Evolutionary conservation across 495 filamentous ascomycete genomes (phyloP), one percentile per base, ranked within the genome.

Genomic region (Penicillium salamii): DNA sequence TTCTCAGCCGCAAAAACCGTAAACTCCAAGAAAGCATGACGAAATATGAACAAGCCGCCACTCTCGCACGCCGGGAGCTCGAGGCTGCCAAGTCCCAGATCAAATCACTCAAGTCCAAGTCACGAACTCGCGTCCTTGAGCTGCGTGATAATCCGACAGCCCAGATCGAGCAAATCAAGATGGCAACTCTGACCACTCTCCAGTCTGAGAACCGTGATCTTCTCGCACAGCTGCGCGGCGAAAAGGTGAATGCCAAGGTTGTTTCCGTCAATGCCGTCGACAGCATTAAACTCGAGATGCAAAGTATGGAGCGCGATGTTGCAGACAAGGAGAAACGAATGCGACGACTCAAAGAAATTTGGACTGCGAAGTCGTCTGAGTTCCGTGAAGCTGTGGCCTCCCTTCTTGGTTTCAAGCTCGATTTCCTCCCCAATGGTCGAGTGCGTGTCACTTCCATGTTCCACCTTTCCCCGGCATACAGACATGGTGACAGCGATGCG

Each of bases 351-450:
- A 92, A 90, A 53, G 85, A 96, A 55, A 91, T 97, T 50, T 99
- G 88, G 84, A 78, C 79, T 2, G 78, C 86, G 49, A 97, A 97
- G 64, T 86, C 86, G 11, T 81, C 84, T 53, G 93, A 97, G 68
- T 96, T 97, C 76, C 86, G 93, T 11, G 89, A 97, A 68, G 89
- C 91, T 2, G 89, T 97, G 29, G 87, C 89, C 54, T 87, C 81
- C 40, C 78, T 96, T 2, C 78, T 99, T 2, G 93, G 93, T 0
- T 97, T 88, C 84, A 91, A 91, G 44, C 79, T 97, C 28, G 87
- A 95, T 42, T 96, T 97, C 71, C 81, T 96, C 60, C 89, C 89
- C 2, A 95, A 92, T 59, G 93, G 93, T 15, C 90, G 91, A 57
- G 92, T 95, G 59, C 80, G 86, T 12, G 87, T 95, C 41, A 91